Conservation (phyloP, 257 asterid species). For the Henckelia pumila region DNA sequence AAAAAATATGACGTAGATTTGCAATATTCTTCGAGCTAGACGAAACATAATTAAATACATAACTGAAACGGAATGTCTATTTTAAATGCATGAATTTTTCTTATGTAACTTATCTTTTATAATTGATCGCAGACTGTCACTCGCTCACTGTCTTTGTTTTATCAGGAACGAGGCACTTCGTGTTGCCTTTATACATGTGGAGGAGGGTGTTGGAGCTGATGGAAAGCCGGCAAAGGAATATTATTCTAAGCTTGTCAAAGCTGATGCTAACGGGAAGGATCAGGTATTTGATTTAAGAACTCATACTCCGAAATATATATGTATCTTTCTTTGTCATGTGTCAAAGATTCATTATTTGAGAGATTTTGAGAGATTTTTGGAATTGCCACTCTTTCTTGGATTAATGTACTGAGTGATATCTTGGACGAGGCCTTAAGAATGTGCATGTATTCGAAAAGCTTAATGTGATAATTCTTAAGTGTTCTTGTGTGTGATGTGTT, state of each 20-base stretch:
- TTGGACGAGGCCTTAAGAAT: not conserved
- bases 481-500: not conserved
- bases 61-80: slow-evolving; percentile 10
- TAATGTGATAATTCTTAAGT: not conserved
- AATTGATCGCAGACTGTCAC: slow-evolving; percentile 1
- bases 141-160: slow-evolving; percentile 1
- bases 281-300: slow-evolving; percentile 50
- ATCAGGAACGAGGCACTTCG: slow-evolving; percentile 96
- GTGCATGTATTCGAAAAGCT: not conserved
- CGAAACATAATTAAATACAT: slow-evolving; percentile 1
- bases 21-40: slow-evolving; percentile 3
- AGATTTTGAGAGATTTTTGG: not conserved
- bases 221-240: slow-evolving; percentile 64
- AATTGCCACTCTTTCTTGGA: not conserved
- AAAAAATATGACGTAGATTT: slow-evolving; percentile 10
- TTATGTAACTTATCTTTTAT: slow-evolving; percentile 10
- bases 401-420: not conserved
- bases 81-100: slow-evolving; percentile 16
- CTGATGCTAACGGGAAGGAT: slow-evolving; percentile 93
- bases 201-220: slow-evolving; percentile 59
- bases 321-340: slow-evolving; percentile 14
- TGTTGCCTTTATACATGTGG: slow-evolving; percentile 91
- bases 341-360: slow-evolving; percentile 14
- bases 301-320: slow-evolving; percentile 13
- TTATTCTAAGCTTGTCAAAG: slow-evolving; percentile 93